Conservation (phyloP, 805 yeast genomes). For the Nakazawaea siamensis region DNA sequence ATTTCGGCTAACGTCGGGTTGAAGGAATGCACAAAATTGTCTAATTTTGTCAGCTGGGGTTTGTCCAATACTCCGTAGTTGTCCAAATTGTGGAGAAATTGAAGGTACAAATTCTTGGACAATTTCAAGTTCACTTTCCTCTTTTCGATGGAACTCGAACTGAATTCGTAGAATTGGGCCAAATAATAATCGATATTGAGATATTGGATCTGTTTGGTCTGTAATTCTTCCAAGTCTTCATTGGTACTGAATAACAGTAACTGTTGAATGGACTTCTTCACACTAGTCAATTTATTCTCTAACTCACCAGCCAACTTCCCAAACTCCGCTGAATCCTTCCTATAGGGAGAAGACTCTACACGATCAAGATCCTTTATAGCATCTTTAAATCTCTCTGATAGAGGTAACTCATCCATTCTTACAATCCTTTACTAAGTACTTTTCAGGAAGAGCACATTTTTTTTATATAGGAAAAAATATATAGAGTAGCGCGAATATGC, state of each 20-base stretch:
- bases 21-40: constrained; percentile 29
- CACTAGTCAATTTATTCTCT: constrained; percentile 33
- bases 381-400: neutral
- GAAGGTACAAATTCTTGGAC: constrained; percentile 34
- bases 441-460: too few relatives aligned
- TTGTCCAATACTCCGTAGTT: constrained; percentile 36
- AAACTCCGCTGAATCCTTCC: constrained; percentile 17
- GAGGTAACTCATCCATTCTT: neutral
- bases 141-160: constrained; percentile 16
- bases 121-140: constrained; percentile 27
- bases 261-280: constrained; percentile 34
- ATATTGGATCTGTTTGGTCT: constrained; percentile 54
- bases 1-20: constrained; percentile 34
- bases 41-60: constrained; percentile 28
- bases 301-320: constrained; percentile 28
- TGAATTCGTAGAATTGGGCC: constrained; percentile 30
- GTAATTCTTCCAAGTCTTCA: constrained; percentile 63
- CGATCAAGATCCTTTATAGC: neutral
- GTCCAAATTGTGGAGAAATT: constrained; percentile 34
- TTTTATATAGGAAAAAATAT: too few relatives aligned
- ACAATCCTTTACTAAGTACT: too few relatives aligned
- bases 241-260: constrained; percentile 61
- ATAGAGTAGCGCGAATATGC: too few relatives aligned
- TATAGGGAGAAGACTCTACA: constrained; percentile 7
- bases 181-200: constrained; percentile 52